Conservation (phyloP, 176 grass and related monocot species). For the Oryza coarctata region DNA sequence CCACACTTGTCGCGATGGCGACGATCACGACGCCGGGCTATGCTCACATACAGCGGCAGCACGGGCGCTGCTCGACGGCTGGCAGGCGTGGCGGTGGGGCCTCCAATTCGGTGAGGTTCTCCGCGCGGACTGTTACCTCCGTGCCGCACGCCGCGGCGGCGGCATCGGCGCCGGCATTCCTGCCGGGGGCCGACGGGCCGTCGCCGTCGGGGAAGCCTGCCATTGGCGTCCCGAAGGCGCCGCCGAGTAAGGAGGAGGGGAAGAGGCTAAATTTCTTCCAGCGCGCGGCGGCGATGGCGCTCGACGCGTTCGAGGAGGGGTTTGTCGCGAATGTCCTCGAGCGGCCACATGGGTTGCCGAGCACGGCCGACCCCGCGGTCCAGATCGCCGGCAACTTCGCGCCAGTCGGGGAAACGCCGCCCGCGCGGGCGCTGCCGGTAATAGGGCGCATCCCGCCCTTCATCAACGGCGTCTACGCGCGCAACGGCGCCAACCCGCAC, state of each 20-base stretch:
- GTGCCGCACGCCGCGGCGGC: background rate
- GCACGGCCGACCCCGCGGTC: conserved; percentile 66
- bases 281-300: conserved; percentile 50
- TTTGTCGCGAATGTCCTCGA: conserved; percentile 64
- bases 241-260: background rate
- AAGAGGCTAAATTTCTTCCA: conserved; percentile 51
- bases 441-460: conserved; percentile 66
- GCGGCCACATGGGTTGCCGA: conserved; percentile 57
- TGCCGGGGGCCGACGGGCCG: background rate
- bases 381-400: conserved; percentile 91
- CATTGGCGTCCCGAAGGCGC: conserved; percentile 35
- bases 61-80: background rate
- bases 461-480: conserved; percentile 76
- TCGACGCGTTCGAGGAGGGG: conserved; percentile 71
- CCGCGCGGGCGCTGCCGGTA: conserved; percentile 38
- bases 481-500: conserved; percentile 89
- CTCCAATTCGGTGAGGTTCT: conserved; percentile 23
- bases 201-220: background rate
- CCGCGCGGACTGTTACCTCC: conserved; percentile 35
- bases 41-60: conserved; percentile 42
- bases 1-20: background rate
- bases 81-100: background rate
- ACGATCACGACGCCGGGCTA: conserved; percentile 31
- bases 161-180: background rate
- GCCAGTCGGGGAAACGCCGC: conserved; percentile 57